A percentile compares a stretch with the other conserved stretches of the same genome.
Conservation (phyloP, 192 early-diverging fungal species). For the Coemansia sp. region DNA sequence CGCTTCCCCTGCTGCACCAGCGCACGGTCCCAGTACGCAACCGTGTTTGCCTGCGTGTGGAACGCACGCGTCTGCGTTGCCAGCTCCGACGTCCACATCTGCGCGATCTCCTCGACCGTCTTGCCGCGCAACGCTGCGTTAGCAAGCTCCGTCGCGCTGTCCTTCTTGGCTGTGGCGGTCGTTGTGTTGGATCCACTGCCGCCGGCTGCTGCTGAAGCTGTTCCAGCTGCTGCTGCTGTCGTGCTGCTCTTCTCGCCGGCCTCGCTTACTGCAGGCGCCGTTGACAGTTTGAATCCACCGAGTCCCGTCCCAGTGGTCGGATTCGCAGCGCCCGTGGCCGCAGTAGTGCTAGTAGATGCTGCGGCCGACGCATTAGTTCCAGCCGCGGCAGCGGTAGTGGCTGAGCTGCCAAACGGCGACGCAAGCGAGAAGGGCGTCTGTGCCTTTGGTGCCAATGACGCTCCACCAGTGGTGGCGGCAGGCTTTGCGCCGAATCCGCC, state of each 20-base stretch:
- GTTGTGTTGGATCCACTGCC: background rate
- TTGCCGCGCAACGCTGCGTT: slow-evolving; percentile 57
- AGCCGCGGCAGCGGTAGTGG: slow-evolving; percentile 30
- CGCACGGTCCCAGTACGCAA: slow-evolving; percentile 81
- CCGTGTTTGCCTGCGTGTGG: slow-evolving; percentile 79
- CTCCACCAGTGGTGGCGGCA: slow-evolving; percentile 7
- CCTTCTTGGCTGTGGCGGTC: slow-evolving; percentile 40
- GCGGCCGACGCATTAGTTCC: slow-evolving; percentile 12
- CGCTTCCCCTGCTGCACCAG: slow-evolving; percentile 79
- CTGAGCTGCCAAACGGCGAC: slow-evolving; percentile 3
- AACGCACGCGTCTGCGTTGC: slow-evolving; percentile 78
- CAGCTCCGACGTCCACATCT: slow-evolving; percentile 87
- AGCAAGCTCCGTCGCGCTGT: slow-evolving; percentile 57
- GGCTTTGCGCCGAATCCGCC: slow-evolving; percentile 14
- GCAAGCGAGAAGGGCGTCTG: slow-evolving; percentile 15
- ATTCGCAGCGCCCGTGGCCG: slow-evolving; percentile 34
- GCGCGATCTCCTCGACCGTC: slow-evolving; percentile 88
- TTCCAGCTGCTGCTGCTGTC: too few species aligned
- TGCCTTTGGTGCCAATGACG: background rate
- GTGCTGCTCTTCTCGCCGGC: background rate
- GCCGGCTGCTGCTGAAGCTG: too few species aligned
- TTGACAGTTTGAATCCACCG: slow-evolving; percentile 47
- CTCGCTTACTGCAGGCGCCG: slow-evolving; percentile 27
- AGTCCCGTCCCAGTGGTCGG: slow-evolving; percentile 49
- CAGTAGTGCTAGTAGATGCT: slow-evolving; percentile 28